Evolutionary conservation across 768 basidiomycete genomes (phyloP).

Genomic region (Lactarius deliciosus): DNA sequence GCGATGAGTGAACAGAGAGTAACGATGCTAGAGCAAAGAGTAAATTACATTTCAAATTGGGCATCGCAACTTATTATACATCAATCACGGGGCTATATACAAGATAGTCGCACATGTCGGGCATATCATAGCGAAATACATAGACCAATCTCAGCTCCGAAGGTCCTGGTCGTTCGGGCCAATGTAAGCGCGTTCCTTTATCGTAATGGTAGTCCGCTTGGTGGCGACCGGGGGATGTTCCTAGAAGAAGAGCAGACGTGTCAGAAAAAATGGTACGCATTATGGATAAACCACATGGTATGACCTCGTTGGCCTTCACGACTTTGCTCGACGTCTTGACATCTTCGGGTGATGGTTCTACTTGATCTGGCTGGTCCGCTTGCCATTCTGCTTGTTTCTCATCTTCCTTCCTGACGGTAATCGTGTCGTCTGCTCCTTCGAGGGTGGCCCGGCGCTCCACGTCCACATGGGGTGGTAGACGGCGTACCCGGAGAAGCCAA

Average conservation of each 20-base stretch:
- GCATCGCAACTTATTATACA: neutral
- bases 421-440: neutral
- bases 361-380: neutral
- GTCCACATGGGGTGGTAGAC: conserved; percentile 12
- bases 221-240: neutral
- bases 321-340: neutral
- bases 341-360: neutral
- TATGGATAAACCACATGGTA: neutral
- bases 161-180: neutral
- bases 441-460: neutral
- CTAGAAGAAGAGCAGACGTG: neutral
- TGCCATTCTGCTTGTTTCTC: neutral
- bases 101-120: neutral
- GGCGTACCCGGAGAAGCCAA: conserved; percentile 28
- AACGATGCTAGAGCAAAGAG: neutral
- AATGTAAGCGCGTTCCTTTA: neutral
- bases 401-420: neutral
- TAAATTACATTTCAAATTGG: neutral
- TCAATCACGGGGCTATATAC: neutral
- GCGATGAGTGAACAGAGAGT: neutral
- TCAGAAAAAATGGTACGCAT: neutral
- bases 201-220: neutral
- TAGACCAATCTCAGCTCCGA: conserved; percentile 4
- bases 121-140: neutral
- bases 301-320: neutral